Conservation (phyloP, 441 rosid genomes). For the Raphanus hybrid region DNA sequence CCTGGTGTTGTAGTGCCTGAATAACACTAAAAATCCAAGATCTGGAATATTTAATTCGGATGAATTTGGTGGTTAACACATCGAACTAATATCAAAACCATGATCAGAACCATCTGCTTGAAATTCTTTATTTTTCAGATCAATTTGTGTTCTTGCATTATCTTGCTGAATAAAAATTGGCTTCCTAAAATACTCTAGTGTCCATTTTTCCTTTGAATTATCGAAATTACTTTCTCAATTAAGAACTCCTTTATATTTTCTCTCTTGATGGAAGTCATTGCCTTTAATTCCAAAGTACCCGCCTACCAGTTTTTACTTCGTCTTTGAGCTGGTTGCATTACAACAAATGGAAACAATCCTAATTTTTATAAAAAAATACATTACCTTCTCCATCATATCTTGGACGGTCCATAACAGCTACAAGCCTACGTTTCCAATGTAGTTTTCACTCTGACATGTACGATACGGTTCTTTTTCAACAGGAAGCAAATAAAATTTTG, state of each 20-base stretch:
- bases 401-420: neutral
- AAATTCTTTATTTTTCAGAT: neutral
- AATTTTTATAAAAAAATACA: too few relatives aligned
- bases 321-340: neutral
- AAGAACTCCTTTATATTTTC: neutral
- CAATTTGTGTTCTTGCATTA: neutral
- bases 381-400: neutral
- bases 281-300: neutral
- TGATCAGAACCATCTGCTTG: neutral
- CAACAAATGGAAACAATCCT: neutral
- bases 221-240: neutral
- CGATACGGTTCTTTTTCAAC: neutral
- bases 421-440: too few relatives aligned
- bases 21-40: neutral
- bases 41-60: neutral
- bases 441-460: neutral
- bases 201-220: neutral
- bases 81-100: neutral
- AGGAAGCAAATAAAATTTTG: neutral
- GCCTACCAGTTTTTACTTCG: neutral
- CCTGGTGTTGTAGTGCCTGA: too few relatives aligned
- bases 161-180: neutral
- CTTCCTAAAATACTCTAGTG: neutral
- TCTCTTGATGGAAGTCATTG: neutral
- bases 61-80: neutral